Base-by-base conservation (phyloP, 257 asterid genomes). In the Primulina tabacum region DNA sequence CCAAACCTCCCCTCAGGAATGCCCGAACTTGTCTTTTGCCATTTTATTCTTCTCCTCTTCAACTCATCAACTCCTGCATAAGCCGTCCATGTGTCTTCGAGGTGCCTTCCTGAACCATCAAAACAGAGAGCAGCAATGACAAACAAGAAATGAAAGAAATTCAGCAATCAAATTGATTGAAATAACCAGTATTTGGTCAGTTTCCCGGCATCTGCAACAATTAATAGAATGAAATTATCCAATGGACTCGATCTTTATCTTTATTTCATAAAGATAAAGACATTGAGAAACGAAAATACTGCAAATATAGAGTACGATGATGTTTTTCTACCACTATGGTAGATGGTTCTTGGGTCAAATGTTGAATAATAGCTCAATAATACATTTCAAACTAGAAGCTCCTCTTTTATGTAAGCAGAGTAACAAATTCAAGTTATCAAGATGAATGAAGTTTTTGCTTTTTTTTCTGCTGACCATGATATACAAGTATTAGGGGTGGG, bases 71-170 rank as follows among this genome's bases (percentile, higher is more conserved):
- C 53, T 43, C 92, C 89, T 64, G 81, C 72, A 62, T 79, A 75
- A 18, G 96, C 96, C 47, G 81, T 81, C 98, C 98, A 93, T 62
- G 97, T 93, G 77, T 93, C 98, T 21, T 90, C 96, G 18, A 87
- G 91, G 76, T 93, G 97, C 82, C 87, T 85, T 32, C 98, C 98
- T 93, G 85, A 56, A 43, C n/a, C 53, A 43, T 12, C 6, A 10
- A 67, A 60, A 60, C 47, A 37, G 26, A 70, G 20, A 64, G 61
- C 69, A 68, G 9, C 67, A 64, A 61, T 37, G 34, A 59, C 66
- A 78, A 71, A 30, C 6, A 62, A 17, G 66, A 30, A 24, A 61
- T 10, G 12, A 9, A 1, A 8, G 14, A 8, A 40, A 40, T 8
- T 35, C 50, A 43, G 5, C 12, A 1, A 43, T 43, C 53, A 11